Percentiles rank a stretch among this genome's conserved stretches.
Evolutionary conservation across 345 rosid species (phyloP).

Genomic region (Euphorbia tirucalli): DNA sequence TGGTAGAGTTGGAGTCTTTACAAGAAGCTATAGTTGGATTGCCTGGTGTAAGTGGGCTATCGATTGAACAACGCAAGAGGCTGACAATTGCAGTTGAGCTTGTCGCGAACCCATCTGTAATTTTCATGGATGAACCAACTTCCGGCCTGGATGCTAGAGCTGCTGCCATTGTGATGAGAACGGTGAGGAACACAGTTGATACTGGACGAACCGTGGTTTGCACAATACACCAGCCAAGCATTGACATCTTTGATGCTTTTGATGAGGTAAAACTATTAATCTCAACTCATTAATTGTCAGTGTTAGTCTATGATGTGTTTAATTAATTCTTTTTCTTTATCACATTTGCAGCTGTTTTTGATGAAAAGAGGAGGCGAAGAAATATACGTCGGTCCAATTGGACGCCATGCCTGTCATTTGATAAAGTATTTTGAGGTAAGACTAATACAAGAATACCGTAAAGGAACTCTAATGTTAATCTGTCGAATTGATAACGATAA

Average conservation of each 20-base stretch:
- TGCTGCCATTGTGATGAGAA: conserved; percentile 92
- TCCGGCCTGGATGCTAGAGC: conserved; percentile 95
- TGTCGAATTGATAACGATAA: neutral
- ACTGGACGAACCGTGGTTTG: conserved; percentile 67
- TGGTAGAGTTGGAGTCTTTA: conserved; percentile 61
- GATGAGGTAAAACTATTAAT: conserved; percentile 57
- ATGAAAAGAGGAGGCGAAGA: conserved; percentile 54
- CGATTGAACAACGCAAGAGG: conserved; percentile 83
- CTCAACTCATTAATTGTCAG: no score
- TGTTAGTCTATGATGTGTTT: neutral
- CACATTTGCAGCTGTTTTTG: conserved; percentile 33
- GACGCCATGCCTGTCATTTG: conserved; percentile 45
- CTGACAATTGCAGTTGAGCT: conserved; percentile 87
- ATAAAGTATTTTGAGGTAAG: conserved; percentile 63
- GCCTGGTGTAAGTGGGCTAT: conserved; percentile 76
- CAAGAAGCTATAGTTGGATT: conserved; percentile 69
- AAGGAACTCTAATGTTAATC: neutral
- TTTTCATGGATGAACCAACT: conserved; percentile 94
- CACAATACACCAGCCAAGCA: conserved; percentile 34
- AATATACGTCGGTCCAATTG: conserved; percentile 55
- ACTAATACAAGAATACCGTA: neutral
- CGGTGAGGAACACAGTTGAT: conserved; percentile 48
- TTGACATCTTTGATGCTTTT: conserved; percentile 85
- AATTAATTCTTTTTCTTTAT: neutral
- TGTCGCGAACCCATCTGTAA: conserved; percentile 84